phyloP scores from a whole-genome alignment of 768 basidiomycete species.

The Sarcodon aspratus region DNA sequence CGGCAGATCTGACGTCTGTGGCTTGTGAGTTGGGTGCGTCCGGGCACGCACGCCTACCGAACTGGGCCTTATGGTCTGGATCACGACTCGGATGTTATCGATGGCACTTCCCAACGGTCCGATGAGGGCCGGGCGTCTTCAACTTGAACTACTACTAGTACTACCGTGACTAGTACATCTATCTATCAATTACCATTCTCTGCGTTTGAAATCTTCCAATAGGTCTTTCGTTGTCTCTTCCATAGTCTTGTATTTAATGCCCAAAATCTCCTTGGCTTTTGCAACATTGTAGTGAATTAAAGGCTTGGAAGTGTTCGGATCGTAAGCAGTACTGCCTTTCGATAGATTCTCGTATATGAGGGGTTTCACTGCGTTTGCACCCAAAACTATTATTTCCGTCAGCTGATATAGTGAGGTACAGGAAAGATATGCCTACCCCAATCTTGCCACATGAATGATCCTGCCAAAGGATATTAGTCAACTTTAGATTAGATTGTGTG shows the following conservation, averaged over 20 bases:
- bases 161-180: no score
- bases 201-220: constrained; percentile 29
- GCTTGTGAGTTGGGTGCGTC: no score
- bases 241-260: constrained; percentile 27
- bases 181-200: constrained; percentile 15
- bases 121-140: no score
- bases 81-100: no score
- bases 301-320: constrained; percentile 14
- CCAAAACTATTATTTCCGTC: constrained; percentile 4
- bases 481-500: not conserved
- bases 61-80: no score
- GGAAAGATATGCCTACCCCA: not conserved
- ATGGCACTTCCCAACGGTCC: no score
- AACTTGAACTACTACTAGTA: no score
- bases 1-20: no score
- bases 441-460: not conserved
- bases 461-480: not conserved
- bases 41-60: no score
- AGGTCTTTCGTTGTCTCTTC: constrained; percentile 29
- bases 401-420: not conserved
- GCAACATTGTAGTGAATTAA: constrained; percentile 19
- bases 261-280: constrained; percentile 29
- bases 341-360: constrained; percentile 2
- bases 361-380: constrained; percentile 3
- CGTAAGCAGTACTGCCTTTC: constrained; percentile 7